Base-by-base conservation (phyloP, 2,329 filamentous ascomycete species). In the Aspergillus sp. region DNA sequence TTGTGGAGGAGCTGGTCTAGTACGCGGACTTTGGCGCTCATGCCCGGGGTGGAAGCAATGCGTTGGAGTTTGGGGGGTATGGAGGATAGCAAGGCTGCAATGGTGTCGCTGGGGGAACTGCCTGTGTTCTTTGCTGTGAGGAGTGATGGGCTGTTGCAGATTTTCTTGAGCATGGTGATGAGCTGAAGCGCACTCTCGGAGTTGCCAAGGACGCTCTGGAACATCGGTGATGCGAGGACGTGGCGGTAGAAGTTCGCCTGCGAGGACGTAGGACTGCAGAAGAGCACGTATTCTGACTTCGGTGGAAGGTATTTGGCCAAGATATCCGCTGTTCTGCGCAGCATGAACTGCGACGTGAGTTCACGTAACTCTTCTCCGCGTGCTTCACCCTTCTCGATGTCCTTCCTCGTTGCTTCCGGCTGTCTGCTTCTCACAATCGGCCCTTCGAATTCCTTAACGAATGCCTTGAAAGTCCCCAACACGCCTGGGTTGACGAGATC, bases 81-180 rank as follows among this genome's bases (percentile, higher is more conserved):
- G 5, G 73, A 72, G 6, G 75, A 71, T 7, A 83, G 57, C 28
- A 79, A 60, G 27, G 69, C 60, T 36, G 67, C 58, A 34, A 76
- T 69, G 30, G 69, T 73, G 41, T 75, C 71, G 32, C 68, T 75
- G 2, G 72, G 68, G 2, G 65, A 64, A 33, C 75, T 70, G 34
- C 77, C 71, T 3, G 65, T 65, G 19, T 67, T 70, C 48, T 76
- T 77, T 2, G 73, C 66, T 38, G 73, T 73, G 5, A 88, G 69
- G 7, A 86, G 66, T 0, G 75, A 79, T 1, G 83, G 83, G 52
- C 81, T 83, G 60, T 87, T 87, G 71, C 84, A 87, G 12, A 86
- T 73, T 61, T 87, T 87, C 67, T 87, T 87, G 12, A 88, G 68
- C 12, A 86, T 74, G 10, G 80, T 86, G 57, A 87, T 86, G 9